These are phyloP conservation scores for Diplodia corticola DNA, from an alignment of 2,329 filamentous ascomycete species.

Conservation along the genomic window DNA sequence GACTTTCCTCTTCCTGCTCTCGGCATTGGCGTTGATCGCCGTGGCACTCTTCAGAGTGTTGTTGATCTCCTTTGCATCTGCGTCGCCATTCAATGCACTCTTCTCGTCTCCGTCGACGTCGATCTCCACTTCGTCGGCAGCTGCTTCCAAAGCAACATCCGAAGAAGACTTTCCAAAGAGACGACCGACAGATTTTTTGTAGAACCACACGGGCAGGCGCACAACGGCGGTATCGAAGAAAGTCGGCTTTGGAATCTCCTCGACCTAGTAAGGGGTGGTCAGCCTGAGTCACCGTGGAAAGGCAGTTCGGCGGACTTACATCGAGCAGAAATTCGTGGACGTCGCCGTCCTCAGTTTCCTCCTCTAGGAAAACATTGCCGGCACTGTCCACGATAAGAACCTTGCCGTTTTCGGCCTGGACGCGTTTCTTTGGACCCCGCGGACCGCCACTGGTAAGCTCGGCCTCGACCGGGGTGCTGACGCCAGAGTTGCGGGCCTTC, in stretches of 20 bases:
- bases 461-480: conserved; percentile 58
- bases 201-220: conserved; percentile 74
- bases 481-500: conserved; percentile 49
- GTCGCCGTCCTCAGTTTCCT: conserved; percentile 83
- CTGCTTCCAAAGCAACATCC: conserved; percentile 33
- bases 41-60: conserved; percentile 43
- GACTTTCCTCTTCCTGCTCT: conserved; percentile 44
- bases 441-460: conserved; percentile 59
- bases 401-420: conserved; percentile 94
- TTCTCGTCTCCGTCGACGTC: conserved; percentile 33
- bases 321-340: conserved; percentile 84
- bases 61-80: conserved; percentile 29
- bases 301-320: conserved; percentile 56
- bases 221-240: conserved; percentile 80
- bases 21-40: conserved; percentile 47
- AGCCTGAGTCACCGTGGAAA: conserved; percentile 21
- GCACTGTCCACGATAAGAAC: conserved; percentile 86
- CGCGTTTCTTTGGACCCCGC: conserved; percentile 77
- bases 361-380: conserved; percentile 93
- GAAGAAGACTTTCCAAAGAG: conserved; percentile 39
- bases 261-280: conserved; percentile 54
- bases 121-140: conserved; percentile 39
- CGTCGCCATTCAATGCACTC: not conserved
- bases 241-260: conserved; percentile 76
- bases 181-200: conserved; percentile 52